Evolutionary conservation across 1,284 basidiomycete species (phyloP), one percentile per base, ranked within the genome.

Genomic region (Malassezia globosa): DNA sequence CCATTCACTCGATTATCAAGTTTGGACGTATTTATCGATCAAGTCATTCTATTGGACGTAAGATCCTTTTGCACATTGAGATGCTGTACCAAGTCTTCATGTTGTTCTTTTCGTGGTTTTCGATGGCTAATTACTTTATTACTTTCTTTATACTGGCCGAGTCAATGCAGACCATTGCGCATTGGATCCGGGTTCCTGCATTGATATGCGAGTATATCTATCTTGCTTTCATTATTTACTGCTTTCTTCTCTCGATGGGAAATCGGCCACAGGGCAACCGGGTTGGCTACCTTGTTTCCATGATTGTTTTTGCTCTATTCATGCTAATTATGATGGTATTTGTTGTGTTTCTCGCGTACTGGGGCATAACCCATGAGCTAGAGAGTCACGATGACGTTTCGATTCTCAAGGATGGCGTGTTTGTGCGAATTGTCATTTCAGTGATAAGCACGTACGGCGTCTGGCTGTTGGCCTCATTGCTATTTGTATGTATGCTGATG

Each of bases 1-100:
- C 29, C 7, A 59, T 71, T 39, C 69, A 71, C 38, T 68, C 67
- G 31, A 66, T 69, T 40, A 69, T 71, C 55, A 65, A 71, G 47
- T 66, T 71, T 34, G 51, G 54, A 39, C 68, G 69, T 60, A 63
- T 71, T 42, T 71, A 71, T 33, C 61, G 69, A 25, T 69, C 67
- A 5, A 58, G 51, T 22, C 69, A 71, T 42, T 61, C 63, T 14
- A 56, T 61, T 21, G 41, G 51, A 2, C 59, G 66, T 18, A 71
- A 71, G 50, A 51, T 65, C 31, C 48, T 51, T 13, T 50, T 71
- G 6, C 69, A 71, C 51, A 47, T 71, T 38, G 69, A 71, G 46
- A 60, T 69, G 46, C n/a, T 69, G 37, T 71, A 71, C 52, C 69
- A 69, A 42, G 40, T 56, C 18, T 55, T 69, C 27, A 55, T 61